Evolutionary conservation across 2,329 filamentous ascomycete species (phyloP), one percentile per base, ranked within the genome.

Genomic region (Aspergillus floridensis): DNA sequence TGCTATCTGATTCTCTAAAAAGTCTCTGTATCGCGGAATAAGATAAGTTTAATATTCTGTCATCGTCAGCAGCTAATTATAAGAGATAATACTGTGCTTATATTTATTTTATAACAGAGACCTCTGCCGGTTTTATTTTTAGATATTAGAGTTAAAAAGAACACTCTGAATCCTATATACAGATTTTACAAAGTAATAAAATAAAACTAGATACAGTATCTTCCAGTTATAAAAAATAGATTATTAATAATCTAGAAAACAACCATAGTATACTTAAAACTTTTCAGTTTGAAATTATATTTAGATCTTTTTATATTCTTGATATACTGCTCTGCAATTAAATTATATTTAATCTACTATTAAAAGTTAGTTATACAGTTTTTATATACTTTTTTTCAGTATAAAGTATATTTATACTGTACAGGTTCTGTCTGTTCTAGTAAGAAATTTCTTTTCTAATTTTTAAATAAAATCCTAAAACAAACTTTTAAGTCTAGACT

Each of bases 291-390:
- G 14, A 60, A 54, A 50, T 60, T 51, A 57, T 60, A 41, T 44
- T 57, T 57, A 12, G 49, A 46, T 49, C 3, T 61, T 52, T 35
- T 56, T 49, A 58, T 50, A n/a, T 49, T 50, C 3, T 50, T 50
- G 7, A 50, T 31, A 21, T 31, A 50, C 24, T 32, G 1, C 16
- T 32, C 53, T 50, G 22, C 32, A 16, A 59, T 41, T 21, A 59
- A 59, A 7, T 59, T 49, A 57, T 57, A 31, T 29, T 57, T 21
- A 49, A 62, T 62, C 49, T 49, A 59, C 53, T 59, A 26, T 59
- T 32, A 61, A 49, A n/a, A 49, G 10, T 50, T 19, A 50, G 14
- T 32, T 29, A 49, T 49, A 49, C 11, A 49, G 24, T 11, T 49
- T 22, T 49, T 16, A 50, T 11, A 50, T 50, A 50, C 16, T 50